Evolutionary conservation across 441 rosid species (phyloP).

Genomic region (Bruguiera hainesii): DNA sequence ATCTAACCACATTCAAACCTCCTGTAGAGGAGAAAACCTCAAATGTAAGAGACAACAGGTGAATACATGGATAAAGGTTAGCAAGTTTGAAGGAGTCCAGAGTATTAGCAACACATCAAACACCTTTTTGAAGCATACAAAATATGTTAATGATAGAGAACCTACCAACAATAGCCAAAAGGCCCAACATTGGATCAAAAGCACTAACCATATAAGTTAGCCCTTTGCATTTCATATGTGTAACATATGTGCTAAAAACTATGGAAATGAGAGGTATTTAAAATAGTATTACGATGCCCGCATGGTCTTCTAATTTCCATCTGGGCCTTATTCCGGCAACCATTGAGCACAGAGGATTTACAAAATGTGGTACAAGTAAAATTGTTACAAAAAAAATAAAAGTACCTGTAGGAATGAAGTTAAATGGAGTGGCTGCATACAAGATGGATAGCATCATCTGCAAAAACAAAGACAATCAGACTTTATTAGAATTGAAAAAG

Average conservation of each 20-base stretch:
- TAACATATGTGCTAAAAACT: too few relatives aligned
- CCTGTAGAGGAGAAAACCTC: conserved; percentile 35
- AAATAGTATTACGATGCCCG: too few relatives aligned
- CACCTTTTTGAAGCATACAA: too few relatives aligned
- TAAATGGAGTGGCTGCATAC: conserved; percentile 62
- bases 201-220: background rate
- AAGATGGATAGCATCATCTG: conserved; percentile 63
- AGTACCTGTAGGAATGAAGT: conserved; percentile 74
- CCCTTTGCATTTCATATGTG: background rate
- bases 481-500: background rate
- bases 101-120: background rate
- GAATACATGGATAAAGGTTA: too few relatives aligned
- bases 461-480: conserved; percentile 24
- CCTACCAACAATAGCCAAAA: background rate
- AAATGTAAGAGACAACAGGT: background rate
- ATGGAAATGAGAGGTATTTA: too few relatives aligned
- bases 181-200: background rate
- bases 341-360: background rate
- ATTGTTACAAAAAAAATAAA: conserved; percentile 5
- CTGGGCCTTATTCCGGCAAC: background rate
- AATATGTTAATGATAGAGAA: too few relatives aligned
- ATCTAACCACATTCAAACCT: conserved; percentile 43
- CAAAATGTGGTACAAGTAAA: background rate
- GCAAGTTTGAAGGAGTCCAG: background rate
- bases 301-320: background rate